Evolutionary conservation across 805 yeast species (phyloP), one percentile per base, ranked within the genome.

Genomic region (Jamesozyma hellenica): DNA sequence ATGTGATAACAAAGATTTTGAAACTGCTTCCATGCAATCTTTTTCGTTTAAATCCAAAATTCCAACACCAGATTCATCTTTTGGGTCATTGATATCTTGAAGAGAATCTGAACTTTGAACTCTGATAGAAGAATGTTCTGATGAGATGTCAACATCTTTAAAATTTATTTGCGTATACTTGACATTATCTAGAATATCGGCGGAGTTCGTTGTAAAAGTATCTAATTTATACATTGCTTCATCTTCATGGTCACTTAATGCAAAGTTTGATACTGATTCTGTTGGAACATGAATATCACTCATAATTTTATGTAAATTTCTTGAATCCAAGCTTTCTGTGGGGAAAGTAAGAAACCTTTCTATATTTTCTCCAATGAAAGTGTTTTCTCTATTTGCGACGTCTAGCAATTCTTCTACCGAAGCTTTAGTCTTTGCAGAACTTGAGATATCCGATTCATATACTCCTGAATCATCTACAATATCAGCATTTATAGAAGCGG

Each of bases 231-330:
- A 21, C 5, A 21, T 8, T 6, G 5, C 23, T 3, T 44, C 50
- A 5, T 47, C 53, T 8, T 29, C 14, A 16, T 39, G 41, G 14
- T 52, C 61, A 38, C 60, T 55, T 31, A 56, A 42, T 23, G 53
- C 54, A 35, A 56, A 56, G 37, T 56, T 56, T 10, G 61, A 56
- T 27, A 49, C 40, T 2, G 61, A 54, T 8, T 55, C 60, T 1
- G 54, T 48, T 9, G 43, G 33, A 3, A 51, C 42, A 14, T 47
- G 43, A 4, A 40, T 34, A 32, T 50, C 49, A 36, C 53, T 51
- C 36, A 42, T 36, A 15, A 43, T 32, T 14, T 34, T 42, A 16
- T 42, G 36, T 12, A 47, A 23, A 17, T 38, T 43, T 25, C 40
- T 38, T 14, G 29, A 37, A 14, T 35, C 32, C 25, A 35, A 28